Evolutionary conservation across 2,329 filamentous ascomycete species (phyloP), one percentile per base, ranked within the genome.

Genomic region (Tolypocladium capitatum): DNA sequence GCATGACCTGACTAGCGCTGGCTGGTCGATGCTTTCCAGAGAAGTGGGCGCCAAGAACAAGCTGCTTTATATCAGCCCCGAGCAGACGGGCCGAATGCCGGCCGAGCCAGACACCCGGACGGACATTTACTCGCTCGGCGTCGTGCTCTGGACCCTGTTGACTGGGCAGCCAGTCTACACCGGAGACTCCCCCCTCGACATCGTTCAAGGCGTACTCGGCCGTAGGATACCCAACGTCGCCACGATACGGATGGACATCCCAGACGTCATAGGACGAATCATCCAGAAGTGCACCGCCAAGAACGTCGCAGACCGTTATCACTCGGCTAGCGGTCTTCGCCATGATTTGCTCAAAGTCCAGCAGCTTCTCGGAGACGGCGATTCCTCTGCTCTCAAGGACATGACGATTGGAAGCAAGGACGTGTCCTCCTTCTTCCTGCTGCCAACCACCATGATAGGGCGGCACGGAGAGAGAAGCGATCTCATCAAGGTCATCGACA

Each of bases 201-300:
- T 96, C 41, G 88, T 97, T 53, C 90, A 96, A 61, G 87, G 83
- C 54, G 88, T 96, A 11, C 73, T 97, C 9, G 83, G 83, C 43
- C 83, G 84, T 53, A 80, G 86, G 42, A 80, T 96, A 53, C 81
- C 86, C 5, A 80, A 80, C 34, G 81, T 92, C 9, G 86, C 87
- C 4, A 79, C 78, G 4, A 78, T 88, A 41, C 78, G 91, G 45
- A 75, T 88, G 51, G 91, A 96, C 59, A 74, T 95, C 6, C 91
- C 91, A 0, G 86, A 94, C 49, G 83, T 84, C 8, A 71, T 96
- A 38, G 85, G 85, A 1, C 76, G 78, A 31, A 84, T 96, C 40
- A 87, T 97, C 36, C 84, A 91, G 60, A 94, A 89, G 62, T 95
- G 94, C 76, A 95, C 89, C 0, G 82, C 88, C 51, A 94, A 94